Evolutionary conservation across 2,329 filamentous ascomycete genomes (phyloP).

Genomic region (Anthostomella pinea): DNA sequence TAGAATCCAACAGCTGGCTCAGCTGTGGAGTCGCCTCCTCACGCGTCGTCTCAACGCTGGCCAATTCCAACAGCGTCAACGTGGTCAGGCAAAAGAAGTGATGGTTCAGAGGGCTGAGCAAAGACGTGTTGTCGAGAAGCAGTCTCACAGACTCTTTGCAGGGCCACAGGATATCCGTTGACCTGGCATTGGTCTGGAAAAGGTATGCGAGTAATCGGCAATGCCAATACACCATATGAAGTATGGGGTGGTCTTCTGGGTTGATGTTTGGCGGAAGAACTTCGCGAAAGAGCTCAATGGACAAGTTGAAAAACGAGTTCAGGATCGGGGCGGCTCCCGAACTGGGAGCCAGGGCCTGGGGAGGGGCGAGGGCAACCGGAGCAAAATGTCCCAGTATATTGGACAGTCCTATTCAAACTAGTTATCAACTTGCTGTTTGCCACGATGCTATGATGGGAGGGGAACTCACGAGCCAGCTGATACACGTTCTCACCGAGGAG

Average conservation of each 20-base stretch:
- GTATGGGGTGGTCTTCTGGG: constrained; percentile 48
- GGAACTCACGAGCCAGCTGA: constrained; percentile 60
- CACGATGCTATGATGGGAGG: background rate
- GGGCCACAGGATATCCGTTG: constrained; percentile 58
- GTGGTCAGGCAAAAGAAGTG: constrained; percentile 61
- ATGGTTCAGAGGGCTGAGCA: constrained; percentile 63
- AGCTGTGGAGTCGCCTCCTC: constrained; percentile 57
- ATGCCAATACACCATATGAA: constrained; percentile 70
- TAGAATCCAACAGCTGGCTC: constrained; percentile 54
- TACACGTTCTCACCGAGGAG: constrained; percentile 63
- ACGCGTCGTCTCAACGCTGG: constrained; percentile 51
- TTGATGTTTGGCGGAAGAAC: constrained; percentile 58
- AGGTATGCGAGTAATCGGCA: constrained; percentile 63
- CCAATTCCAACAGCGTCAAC: constrained; percentile 60
- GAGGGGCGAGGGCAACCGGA: constrained; percentile 42
- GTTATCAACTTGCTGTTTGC: too few species aligned
- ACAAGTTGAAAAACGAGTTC: constrained; percentile 50
- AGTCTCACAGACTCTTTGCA: constrained; percentile 58
- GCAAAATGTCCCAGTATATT: constrained; percentile 57
- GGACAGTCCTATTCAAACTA: constrained; percentile 48
- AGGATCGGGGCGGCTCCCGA: constrained; percentile 42
- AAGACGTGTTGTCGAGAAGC: constrained; percentile 51
- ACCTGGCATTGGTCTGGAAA: constrained; percentile 52
- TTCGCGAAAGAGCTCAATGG: constrained; percentile 64
- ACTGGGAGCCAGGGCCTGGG: constrained; percentile 40